A percentile compares a stretch with the other conserved stretches of the same genome.
Evolutionary conservation across 176 grass and related monocot genomes (phyloP).

Genomic region (Pontederia crassipes): DNA sequence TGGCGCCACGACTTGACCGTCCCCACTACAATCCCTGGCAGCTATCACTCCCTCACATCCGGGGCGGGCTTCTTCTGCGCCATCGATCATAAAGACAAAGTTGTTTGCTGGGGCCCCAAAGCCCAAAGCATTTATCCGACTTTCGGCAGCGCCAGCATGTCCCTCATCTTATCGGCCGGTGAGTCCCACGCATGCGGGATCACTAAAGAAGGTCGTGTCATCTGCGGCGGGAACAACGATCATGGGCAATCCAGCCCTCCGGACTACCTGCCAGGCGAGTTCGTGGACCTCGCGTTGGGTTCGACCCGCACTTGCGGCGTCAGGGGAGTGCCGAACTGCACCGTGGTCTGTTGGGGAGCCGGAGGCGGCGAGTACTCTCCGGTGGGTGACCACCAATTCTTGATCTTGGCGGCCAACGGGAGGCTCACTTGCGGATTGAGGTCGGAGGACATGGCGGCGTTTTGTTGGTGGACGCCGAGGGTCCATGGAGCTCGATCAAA

Average conservation of each 20-base stretch:
- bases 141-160: conserved; percentile 25
- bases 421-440: conserved; percentile 67
- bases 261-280: conserved; percentile 6
- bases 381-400: conserved; percentile 14
- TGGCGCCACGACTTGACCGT: conserved; percentile 27
- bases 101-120: conserved; percentile 51
- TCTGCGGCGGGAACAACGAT: conserved; percentile 32
- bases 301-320: no score
- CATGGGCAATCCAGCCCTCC: neutral
- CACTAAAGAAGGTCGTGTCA: conserved; percentile 3
- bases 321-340: no score
- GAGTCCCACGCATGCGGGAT: conserved; percentile 45
- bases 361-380: neutral
- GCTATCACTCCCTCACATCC: conserved; percentile 46
- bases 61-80: conserved; percentile 66
- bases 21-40: accelerated
- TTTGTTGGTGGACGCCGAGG: conserved; percentile 36
- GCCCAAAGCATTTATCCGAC: conserved; percentile 14
- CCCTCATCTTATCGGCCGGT: conserved; percentile 12
- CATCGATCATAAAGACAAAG: conserved; percentile 15
- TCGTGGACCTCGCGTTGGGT: neutral
- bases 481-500: no score
- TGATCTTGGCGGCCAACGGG: conserved; percentile 49
- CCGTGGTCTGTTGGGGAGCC: no score
- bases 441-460: conserved; percentile 18